Conservation (phyloP, 2,329 filamentous ascomycete genomes). For the Hypoxylon sp. region DNA sequence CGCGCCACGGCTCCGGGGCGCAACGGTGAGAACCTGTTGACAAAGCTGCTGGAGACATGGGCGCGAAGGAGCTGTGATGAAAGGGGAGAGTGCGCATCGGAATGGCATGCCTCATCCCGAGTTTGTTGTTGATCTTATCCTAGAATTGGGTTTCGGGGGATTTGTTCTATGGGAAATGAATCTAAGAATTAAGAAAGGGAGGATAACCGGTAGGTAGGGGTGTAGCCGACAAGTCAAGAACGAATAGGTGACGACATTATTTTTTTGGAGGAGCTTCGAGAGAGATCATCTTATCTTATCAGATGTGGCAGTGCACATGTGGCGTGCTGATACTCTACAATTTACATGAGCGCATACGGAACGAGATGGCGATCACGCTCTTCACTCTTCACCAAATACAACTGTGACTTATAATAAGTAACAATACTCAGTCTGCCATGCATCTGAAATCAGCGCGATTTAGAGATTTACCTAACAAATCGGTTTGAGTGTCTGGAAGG, state of each 20-base stretch:
- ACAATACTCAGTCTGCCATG: too few relatives aligned
- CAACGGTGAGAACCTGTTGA: background rate
- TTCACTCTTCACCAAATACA: too few relatives aligned
- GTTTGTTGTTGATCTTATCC: conserved; percentile 21
- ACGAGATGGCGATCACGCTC: too few relatives aligned
- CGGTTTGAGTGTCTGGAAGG: too few relatives aligned
- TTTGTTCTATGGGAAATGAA: background rate
- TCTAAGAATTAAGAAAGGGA: background rate
- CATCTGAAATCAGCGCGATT: too few relatives aligned
- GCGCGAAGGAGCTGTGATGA: conserved; percentile 40
- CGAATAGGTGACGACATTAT: conserved; percentile 34
- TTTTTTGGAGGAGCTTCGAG: conserved; percentile 2
- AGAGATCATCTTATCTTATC: conserved; percentile 35
- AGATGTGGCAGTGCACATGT: conserved; percentile 32
- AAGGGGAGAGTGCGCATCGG: conserved; percentile 50
- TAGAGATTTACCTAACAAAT: too few relatives aligned
- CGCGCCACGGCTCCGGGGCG: background rate
- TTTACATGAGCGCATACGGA: too few relatives aligned
- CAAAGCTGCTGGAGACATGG: conserved; percentile 31
- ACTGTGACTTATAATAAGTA: too few relatives aligned
- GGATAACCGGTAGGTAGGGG: background rate
- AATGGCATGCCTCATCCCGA: conserved; percentile 74
- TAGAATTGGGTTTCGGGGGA: background rate
- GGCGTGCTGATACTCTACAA: too few relatives aligned
- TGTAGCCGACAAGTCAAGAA: conserved; percentile 23